Evolutionary conservation across 306 rosid species (phyloP), one percentile per base, ranked within the genome.

Genomic region (Prinsepia uniflora): DNA sequence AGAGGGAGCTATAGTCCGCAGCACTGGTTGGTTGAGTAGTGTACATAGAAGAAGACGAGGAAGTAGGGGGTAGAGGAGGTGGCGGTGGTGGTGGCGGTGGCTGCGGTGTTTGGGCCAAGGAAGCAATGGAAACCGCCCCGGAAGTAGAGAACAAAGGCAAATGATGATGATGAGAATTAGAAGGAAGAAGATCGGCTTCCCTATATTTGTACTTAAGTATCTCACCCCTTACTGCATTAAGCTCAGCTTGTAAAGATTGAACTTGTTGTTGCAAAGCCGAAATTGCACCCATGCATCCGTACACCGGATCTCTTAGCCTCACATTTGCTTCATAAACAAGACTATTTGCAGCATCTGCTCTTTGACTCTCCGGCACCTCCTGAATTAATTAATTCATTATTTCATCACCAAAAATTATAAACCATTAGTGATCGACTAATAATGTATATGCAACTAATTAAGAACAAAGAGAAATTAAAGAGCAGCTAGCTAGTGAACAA

Each of bases 281-380:
- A 78, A 94, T 94, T 72, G 96, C 97, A 24, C 99, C 99, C 97
- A 94, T 94, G 90, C 99, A 94, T 48, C 99, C 99, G 58, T 94
- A 94, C 3, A 94, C 97, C 6, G 97, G 99, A 62, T 94, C 99
- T 78, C 99, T 87, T 71, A 91, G 87, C 81, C 99, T 89, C 83
- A 94, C 91, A 77, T 94, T 91, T 5, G 99, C 99, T 65, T 94
- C 99, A 47, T 89, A 91, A 13, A 94, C 99, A 43, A 91, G 92
- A 81, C 99, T 94, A 69, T 91, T 91, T 42, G 99, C 99, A 0
- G 97, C 92, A 57, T 94, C 99, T 0, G 96, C 96, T 85, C 97
- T 86, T 24, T 89, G 89, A 67, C 78, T 75, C 82, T 94, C 96
- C 39, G 96, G 85, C 58, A 91, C 97, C 72, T 94, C 99, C 97